Evolutionary conservation across 129 eudicot species (phyloP).

Genomic region (Arctium lappa): DNA sequence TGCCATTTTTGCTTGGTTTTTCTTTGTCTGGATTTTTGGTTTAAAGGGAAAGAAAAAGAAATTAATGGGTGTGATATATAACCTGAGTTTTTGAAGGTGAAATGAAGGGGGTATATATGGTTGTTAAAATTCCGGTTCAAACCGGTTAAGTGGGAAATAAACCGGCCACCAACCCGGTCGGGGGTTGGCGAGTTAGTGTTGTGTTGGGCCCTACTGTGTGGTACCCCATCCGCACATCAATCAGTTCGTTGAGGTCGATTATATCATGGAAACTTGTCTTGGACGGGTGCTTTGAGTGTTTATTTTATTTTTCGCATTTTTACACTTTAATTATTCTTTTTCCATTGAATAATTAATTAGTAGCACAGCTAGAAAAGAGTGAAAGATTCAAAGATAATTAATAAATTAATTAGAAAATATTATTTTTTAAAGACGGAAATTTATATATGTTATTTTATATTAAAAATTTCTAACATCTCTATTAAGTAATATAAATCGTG

Average conservation of each 20-base stretch:
- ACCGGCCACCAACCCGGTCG: conserved; percentile 36
- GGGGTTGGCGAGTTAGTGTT: conserved; percentile 46
- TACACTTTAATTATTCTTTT: not conserved
- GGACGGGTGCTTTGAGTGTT: not conserved
- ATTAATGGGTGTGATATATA: not conserved
- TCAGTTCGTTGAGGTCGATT: conserved; percentile 12
- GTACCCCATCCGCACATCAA: not conserved
- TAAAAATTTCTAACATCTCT: no score
- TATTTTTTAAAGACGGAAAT: no score
- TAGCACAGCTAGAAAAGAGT: not conserved
- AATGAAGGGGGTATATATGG: conserved; percentile 41
- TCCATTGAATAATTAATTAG: not conserved
- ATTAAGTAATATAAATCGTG: no score
- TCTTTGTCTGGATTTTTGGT: not conserved
- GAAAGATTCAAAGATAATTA: no score
- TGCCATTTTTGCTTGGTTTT: conserved; percentile 26
- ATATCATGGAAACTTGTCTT: conserved; percentile 6
- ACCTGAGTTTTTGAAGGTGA: conserved; percentile 22
- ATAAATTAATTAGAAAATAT: no score
- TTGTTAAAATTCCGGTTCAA: conserved; percentile 26
- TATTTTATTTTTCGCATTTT: not conserved
- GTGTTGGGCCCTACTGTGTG: conserved; percentile 21
- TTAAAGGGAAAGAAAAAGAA: not conserved
- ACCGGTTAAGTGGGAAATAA: conserved; percentile 18
- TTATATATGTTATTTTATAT: no score